phyloP scores from a whole-genome alignment of 2,329 filamentous ascomycete species.

The Cytospora mali region DNA sequence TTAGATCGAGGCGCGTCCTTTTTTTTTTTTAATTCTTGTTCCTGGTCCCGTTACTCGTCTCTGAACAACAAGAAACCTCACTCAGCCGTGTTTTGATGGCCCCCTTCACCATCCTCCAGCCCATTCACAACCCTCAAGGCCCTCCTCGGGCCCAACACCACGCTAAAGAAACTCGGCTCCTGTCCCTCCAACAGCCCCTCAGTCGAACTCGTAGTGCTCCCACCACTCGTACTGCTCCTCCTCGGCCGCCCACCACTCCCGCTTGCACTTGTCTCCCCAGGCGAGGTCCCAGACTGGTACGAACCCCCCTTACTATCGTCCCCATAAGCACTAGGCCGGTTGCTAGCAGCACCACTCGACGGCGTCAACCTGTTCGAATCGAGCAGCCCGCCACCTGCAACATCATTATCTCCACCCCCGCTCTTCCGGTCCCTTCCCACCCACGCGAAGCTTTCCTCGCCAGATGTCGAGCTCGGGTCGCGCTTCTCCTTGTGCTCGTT shows the following conservation, averaged over 20 bases:
- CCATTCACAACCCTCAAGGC: slow-evolving; percentile 66
- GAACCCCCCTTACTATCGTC: slow-evolving; percentile 26
- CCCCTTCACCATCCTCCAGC: slow-evolving; percentile 32
- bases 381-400: slow-evolving; percentile 25
- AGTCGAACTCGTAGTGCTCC: slow-evolving; percentile 41
- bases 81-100: background rate
- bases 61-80: no score
- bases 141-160: slow-evolving; percentile 64
- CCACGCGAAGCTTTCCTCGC: slow-evolving; percentile 30
- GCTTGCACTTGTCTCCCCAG: slow-evolving; percentile 30
- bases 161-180: slow-evolving; percentile 67
- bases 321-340: slow-evolving; percentile 18
- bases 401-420: background rate
- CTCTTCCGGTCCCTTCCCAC: slow-evolving; percentile 27
- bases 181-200: slow-evolving; percentile 43
- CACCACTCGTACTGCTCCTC: slow-evolving; percentile 39
- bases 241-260: slow-evolving; percentile 31
- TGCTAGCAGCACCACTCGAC: slow-evolving; percentile 20
- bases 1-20: background rate
- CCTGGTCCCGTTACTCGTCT: no score
- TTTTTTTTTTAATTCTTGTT: background rate
- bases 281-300: slow-evolving; percentile 32
- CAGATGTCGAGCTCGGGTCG: slow-evolving; percentile 27
- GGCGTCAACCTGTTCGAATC: slow-evolving; percentile 31
- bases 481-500: slow-evolving; percentile 19